These are phyloP conservation scores for Acacia crassicarpa DNA, from an alignment of 306 rosid genomes.

Conservation along the genomic window DNA sequence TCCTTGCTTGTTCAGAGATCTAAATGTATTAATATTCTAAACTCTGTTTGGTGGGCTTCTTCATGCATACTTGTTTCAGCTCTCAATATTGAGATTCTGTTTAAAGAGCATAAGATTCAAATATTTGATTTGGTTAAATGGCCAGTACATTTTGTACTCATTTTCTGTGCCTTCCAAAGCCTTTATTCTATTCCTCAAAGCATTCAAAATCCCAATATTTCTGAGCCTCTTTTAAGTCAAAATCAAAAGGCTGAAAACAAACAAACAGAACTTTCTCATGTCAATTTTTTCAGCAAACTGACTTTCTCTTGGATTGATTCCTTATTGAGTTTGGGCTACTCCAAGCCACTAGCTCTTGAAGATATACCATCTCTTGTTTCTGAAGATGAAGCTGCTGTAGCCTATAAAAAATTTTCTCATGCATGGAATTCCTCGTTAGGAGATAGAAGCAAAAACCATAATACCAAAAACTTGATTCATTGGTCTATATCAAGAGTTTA, in stretches of 20 bases:
- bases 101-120: slow-evolving; percentile 31
- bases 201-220: slow-evolving; percentile 26
- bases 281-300: slow-evolving; percentile 48
- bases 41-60: slow-evolving; percentile 62
- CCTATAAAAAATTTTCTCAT: slow-evolving; percentile 46
- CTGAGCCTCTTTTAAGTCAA: slow-evolving; percentile 52
- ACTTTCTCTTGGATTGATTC: slow-evolving; percentile 69
- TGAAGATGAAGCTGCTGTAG: slow-evolving; percentile 60
- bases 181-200: slow-evolving; percentile 23
- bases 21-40: slow-evolving; percentile 41
- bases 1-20: slow-evolving; percentile 54
- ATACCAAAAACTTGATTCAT: slow-evolving; percentile 47
- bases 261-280: slow-evolving; percentile 33
- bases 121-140: slow-evolving; percentile 40
- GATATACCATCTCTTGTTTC: slow-evolving; percentile 63
- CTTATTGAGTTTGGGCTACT: slow-evolving; percentile 58
- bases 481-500: slow-evolving; percentile 48
- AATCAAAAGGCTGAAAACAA: slow-evolving; percentile 26
- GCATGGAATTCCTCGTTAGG: slow-evolving; percentile 53
- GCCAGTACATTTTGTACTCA: slow-evolving; percentile 46
- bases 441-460: slow-evolving; percentile 33
- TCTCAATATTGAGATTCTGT: slow-evolving; percentile 45
- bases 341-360: slow-evolving; percentile 53
- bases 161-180: slow-evolving; percentile 50
- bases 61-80: slow-evolving; percentile 46